These are phyloP conservation scores for barley (Hordeum vulgare) DNA, from an alignment of 176 grass and related monocot genomes.

Conservation along the genomic window MorexV3_pseudomolecules_assembly NC_058518.1:4915121-4915620, in stretches of 20 bases:
- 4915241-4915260: conserved; percentile 93
- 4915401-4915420: conserved; percentile 73
- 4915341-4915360: conserved; percentile 64
- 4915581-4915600: background rate
- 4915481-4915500: background rate
- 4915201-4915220: conserved; percentile 57
- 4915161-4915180: conserved; percentile 73
- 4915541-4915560: background rate
- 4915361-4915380: conserved; percentile 59
- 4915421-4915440: conserved; percentile 73
- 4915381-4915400: conserved; percentile 54
- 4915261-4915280: conserved; percentile 55
- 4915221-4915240: conserved; percentile 51
- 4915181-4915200: conserved; percentile 54
- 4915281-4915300: conserved; percentile 64
- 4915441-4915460: background rate
- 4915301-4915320: conserved; percentile 50
- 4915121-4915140: background rate
- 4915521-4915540: background rate
- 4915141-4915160: conserved; percentile 32
- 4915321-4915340: conserved; percentile 50
- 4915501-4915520: background rate
- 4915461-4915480: background rate
- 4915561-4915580: background rate
- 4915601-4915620: background rate